Conservation (phyloP, 371 early-diverging fungal genomes). For the Mucor irregularis region DNA sequence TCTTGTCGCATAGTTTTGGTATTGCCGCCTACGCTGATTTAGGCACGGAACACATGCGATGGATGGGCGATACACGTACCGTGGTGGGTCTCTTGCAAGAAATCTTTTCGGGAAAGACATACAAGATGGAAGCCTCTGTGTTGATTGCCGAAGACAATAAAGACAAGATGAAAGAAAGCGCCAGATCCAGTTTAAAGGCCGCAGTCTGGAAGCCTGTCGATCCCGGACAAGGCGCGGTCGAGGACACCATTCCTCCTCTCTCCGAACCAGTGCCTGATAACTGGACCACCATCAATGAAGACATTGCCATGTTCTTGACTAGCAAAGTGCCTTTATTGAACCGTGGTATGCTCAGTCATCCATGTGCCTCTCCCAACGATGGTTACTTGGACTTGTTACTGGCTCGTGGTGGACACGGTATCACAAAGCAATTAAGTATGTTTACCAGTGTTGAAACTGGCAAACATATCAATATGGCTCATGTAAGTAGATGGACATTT, state of each 20-base stretch:
- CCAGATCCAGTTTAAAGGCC: background rate
- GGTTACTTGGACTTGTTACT: slow-evolving; percentile 57
- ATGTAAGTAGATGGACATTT: slow-evolving; percentile 28
- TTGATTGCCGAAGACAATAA: slow-evolving; percentile 50
- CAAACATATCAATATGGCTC: slow-evolving; percentile 45
- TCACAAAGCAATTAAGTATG: slow-evolving; percentile 30
- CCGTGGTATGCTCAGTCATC: slow-evolving; percentile 52
- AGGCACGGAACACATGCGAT: slow-evolving; percentile 59
- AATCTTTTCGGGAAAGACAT: slow-evolving; percentile 43
- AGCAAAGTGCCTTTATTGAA: slow-evolving; percentile 60
- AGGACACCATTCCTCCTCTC: slow-evolving; percentile 33
- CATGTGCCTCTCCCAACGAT: slow-evolving; percentile 58
- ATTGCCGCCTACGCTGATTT: slow-evolving; percentile 60
- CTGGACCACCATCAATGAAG: slow-evolving; percentile 51
- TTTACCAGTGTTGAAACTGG: slow-evolving; percentile 55
- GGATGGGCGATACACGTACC: slow-evolving; percentile 62
- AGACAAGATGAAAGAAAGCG: slow-evolving; percentile 32
- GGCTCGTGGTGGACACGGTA: slow-evolving; percentile 31
- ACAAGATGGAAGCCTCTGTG: slow-evolving; percentile 45
- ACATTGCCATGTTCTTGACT: slow-evolving; percentile 46
- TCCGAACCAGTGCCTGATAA: slow-evolving; percentile 42
- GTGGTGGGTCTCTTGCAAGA: slow-evolving; percentile 47
- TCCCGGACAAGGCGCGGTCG: background rate
- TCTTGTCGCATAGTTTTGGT: slow-evolving; percentile 61
- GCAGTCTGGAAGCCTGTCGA: background rate